phyloP scores from a whole-genome alignment of 2,329 filamentous ascomycete species.

The Myriosclerotinia curreyana region DNA sequence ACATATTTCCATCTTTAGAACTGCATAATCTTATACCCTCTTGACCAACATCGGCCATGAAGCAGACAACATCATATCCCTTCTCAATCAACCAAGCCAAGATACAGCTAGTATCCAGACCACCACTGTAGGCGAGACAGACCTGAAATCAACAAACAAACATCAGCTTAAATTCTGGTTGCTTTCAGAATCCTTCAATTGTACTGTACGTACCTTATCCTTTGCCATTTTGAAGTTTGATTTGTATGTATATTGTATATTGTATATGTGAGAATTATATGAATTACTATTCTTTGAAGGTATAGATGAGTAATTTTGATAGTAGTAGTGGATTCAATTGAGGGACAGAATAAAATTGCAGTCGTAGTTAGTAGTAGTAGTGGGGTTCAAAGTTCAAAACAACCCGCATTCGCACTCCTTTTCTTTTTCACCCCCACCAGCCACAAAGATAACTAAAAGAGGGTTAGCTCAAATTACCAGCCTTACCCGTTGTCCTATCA shows the following conservation, averaged over 20 bases:
- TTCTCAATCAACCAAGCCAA: constrained; percentile 49
- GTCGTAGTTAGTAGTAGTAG: no score
- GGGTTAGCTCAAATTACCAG: constrained; percentile 16
- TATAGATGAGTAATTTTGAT: constrained; percentile 4
- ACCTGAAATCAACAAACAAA: constrained; percentile 35
- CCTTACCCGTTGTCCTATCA: constrained; percentile 14
- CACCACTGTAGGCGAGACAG: constrained; percentile 46
- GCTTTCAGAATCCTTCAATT: constrained; percentile 2
- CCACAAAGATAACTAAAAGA: constrained; percentile 27
- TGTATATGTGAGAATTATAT: background rate
- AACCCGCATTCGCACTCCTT: background rate
- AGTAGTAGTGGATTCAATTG: constrained; percentile 9
- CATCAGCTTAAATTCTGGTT: constrained; percentile 26
- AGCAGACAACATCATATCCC: constrained; percentile 48
- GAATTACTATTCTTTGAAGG: background rate
- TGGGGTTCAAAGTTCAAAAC: constrained; percentile 1
- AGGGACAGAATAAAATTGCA: constrained; percentile 10
- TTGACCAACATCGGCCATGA: constrained; percentile 70
- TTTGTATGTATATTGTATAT: no score
- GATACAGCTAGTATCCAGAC: constrained; percentile 47
- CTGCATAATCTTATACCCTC: constrained; percentile 43
- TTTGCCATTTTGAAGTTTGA: constrained; percentile 32
- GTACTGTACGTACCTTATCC: constrained; percentile 34
- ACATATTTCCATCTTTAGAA: background rate
- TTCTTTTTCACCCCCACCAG: constrained; percentile 15